Conservation (phyloP, 73 alveolate species). For the Paramecium biaurelia region DNA sequence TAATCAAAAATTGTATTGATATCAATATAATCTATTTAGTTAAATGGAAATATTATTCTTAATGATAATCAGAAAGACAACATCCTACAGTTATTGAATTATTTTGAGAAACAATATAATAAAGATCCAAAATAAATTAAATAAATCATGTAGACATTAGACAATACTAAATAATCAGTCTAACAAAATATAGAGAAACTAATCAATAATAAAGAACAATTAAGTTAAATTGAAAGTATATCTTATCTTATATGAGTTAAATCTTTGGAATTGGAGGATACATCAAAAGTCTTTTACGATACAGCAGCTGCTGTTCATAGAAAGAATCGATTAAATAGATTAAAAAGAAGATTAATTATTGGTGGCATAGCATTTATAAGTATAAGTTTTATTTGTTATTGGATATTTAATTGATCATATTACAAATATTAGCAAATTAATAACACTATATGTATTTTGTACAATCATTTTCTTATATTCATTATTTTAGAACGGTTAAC, state of each 20-base stretch:
- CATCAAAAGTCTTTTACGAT: constrained; percentile 23
- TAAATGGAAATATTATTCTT: not conserved
- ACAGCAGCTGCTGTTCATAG: not conserved
- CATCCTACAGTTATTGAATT: not conserved
- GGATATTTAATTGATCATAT: not conserved
- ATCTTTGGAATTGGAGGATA: constrained; percentile 48
- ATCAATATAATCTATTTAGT: not conserved
- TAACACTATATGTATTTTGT: no score
- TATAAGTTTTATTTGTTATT: not conserved
- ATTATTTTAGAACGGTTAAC: no score
- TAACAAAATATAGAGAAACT: constrained; percentile 21
- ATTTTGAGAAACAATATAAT: not conserved
- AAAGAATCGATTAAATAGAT: not conserved
- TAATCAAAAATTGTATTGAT: constrained; percentile 24
- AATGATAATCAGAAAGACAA: not conserved
- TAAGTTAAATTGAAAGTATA: constrained; percentile 21
- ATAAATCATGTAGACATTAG: not conserved
- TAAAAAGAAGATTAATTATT: not conserved
- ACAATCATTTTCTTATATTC: no score
- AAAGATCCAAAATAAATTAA: constrained; percentile 41
- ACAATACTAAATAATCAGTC: constrained; percentile 11
- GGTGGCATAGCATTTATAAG: not conserved
- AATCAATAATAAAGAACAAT: not conserved
- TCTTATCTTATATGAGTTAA: not conserved
- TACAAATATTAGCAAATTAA: not conserved